These are phyloP conservation scores for Trametes villosa DNA, from an alignment of 768 basidiomycete species.

Conservation along the genomic window DNA sequence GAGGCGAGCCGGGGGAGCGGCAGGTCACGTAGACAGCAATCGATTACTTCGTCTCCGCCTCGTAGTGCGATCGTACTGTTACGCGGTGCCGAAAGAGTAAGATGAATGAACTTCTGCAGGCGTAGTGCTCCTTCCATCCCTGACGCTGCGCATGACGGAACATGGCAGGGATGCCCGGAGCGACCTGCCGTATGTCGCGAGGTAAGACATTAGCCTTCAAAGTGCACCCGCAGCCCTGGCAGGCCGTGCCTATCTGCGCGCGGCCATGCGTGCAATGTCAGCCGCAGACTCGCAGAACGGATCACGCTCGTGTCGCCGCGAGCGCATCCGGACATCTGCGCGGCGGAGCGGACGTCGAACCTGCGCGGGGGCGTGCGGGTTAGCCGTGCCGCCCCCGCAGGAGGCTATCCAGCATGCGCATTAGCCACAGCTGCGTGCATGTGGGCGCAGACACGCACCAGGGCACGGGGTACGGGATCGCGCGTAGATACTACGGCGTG, in stretches of 20 bases:
- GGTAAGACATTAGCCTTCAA: constrained; percentile 15
- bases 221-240: not conserved
- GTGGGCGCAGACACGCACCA: not conserved
- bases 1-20: not conserved
- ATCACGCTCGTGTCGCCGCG: not conserved
- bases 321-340: constrained; percentile 1
- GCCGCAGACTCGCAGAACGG: not conserved
- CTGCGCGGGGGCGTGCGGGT: too few relatives aligned
- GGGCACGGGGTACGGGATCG: constrained; percentile 17
- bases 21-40: not conserved
- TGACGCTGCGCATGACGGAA: not conserved
- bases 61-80: not conserved
- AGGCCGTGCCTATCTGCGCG: constrained; percentile 3
- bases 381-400: constrained; percentile 4
- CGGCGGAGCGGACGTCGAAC: not conserved
- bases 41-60: not conserved
- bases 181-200: not conserved
- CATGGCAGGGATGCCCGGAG: not conserved
- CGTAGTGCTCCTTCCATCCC: not conserved
- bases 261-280: not conserved
- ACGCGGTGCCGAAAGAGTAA: constrained; percentile 8
- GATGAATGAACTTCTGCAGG: not conserved
- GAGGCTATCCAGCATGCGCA: constrained; percentile 7
- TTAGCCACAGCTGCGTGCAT: constrained; percentile 8
- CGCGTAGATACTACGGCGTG: constrained; percentile 12